Evolutionary conservation across 2,329 filamentous ascomycete genomes (phyloP).

Genomic region (Colletotrichum australisinense): DNA sequence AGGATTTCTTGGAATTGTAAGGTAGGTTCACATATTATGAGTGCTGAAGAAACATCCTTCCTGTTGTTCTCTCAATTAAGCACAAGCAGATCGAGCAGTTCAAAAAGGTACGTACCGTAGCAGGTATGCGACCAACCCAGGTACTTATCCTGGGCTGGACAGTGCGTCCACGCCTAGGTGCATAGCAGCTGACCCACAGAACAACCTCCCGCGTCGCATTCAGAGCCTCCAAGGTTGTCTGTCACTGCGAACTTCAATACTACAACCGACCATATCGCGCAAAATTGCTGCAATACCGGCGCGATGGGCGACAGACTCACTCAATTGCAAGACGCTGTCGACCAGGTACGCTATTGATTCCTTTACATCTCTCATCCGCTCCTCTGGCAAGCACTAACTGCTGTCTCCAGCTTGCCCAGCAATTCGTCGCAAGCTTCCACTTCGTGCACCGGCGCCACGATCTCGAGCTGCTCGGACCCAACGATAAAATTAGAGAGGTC

Average conservation of each 20-base stretch:
- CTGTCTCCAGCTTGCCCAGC: slow-evolving; percentile 68
- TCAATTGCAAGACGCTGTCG: slow-evolving; percentile 86
- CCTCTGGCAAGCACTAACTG: slow-evolving; percentile 5
- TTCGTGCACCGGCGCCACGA: slow-evolving; percentile 77
- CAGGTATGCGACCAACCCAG: background rate
- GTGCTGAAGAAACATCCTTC: background rate
- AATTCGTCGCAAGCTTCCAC: slow-evolving; percentile 75
- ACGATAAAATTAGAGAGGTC: slow-evolving; percentile 68
- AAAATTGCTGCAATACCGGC: background rate
- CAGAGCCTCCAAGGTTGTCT: slow-evolving; percentile 1
- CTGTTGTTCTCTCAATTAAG: background rate
- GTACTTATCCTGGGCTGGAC: background rate
- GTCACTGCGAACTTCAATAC: background rate
- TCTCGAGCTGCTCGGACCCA: slow-evolving; percentile 67
- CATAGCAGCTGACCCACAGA: slow-evolving; percentile 1
- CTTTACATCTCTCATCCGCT: background rate
- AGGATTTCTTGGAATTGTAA: background rate
- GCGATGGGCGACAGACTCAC: slow-evolving; percentile 81
- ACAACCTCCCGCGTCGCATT: background rate
- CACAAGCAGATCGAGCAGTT: background rate
- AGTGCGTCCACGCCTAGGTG: background rate
- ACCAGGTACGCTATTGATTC: slow-evolving; percentile 69
- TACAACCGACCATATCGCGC: background rate
- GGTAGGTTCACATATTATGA: background rate
- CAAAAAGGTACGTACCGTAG: slow-evolving; percentile 16